These are phyloP conservation scores for Cicer pinnatifidum DNA, from an alignment of 306 rosid species.

Conservation along the genomic window DNA sequence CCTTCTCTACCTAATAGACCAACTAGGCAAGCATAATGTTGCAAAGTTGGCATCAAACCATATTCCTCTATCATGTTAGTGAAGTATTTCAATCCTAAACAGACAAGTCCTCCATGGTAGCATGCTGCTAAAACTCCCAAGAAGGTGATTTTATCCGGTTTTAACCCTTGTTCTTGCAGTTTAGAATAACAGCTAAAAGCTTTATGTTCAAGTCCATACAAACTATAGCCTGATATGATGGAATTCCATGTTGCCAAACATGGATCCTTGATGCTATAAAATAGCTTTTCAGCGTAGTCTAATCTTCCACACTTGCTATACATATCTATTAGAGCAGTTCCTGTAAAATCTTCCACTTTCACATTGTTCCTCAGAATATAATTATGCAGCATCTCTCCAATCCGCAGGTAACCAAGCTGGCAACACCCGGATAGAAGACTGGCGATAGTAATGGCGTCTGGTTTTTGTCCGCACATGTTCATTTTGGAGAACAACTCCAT, in stretches of 20 bases:
- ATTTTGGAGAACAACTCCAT: conserved; percentile 65
- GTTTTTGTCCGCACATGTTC: conserved; percentile 57
- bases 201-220: conserved; percentile 63
- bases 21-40: conserved; percentile 73
- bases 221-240: conserved; percentile 76
- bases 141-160: conserved; percentile 76
- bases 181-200: conserved; percentile 65
- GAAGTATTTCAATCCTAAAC: conserved; percentile 58
- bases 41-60: conserved; percentile 62
- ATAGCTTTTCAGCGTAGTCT: conserved; percentile 68
- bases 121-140: conserved; percentile 79
- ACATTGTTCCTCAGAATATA: conserved; percentile 63
- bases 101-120: conserved; percentile 66
- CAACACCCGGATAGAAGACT: conserved; percentile 79
- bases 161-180: conserved; percentile 58
- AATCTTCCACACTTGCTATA: conserved; percentile 80
- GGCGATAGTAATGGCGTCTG: conserved; percentile 68
- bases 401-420: conserved; percentile 64
- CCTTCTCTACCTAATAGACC: conserved; percentile 72
- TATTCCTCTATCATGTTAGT: conserved; percentile 58
- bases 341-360: conserved; percentile 62
- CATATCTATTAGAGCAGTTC: conserved; percentile 84
- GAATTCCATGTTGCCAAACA: conserved; percentile 87
- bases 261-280: conserved; percentile 61
- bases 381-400: conserved; percentile 67